Evolutionary conservation across 257 asterid species (phyloP), one percentile per base, ranked within the genome.

Genomic region (Osmanthus fragrans): DNA sequence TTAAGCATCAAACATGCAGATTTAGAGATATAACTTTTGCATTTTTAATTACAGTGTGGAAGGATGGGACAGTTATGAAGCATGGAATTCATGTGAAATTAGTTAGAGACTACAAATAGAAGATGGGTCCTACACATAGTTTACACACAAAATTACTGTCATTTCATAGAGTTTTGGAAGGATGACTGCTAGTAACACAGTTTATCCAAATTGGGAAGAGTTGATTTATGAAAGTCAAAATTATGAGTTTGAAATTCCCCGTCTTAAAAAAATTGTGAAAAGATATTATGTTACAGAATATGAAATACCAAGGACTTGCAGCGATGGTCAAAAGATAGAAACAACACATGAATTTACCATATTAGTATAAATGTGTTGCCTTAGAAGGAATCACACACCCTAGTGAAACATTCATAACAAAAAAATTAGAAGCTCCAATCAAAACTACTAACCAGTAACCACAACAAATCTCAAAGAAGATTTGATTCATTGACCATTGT

Each of bases 381-480:
- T 23, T 25, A 63, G 29, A 58, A 47, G 58, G 65, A 63, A 63
- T 25, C 69, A 27, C 69, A 27, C 69, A 10, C 16, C 19, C 34
- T 27, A 63, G 27, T 63, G 36, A 10, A 63, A 63, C 33, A 27
- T 27, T 23, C 19, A 25, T 63, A 25, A 63, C 69, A 19, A 37
- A 64, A 21, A 42, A 8, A 56, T 25, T 23, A 56, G 72, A 70
- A 33, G 39, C 71, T 70, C 70, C 58, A 36, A 3, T 12, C 21
- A 36, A 56, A 51, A 58, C 70, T 77, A 32, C 60, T 70, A 23
- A 77, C 36, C 65, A 32, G 42, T 70, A 23, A 77, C 36, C 65
- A 54, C 42, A 56, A 56, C 51, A 76, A 42, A 77, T 27, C 37
- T 58, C 71, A 77, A 76, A 19, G 39, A 37, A 30, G 30, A 51